Evolutionary conservation across 2,329 filamentous ascomycete species (phyloP), one percentile per base, ranked within the genome.

Genomic region (Myotisia sp.): DNA sequence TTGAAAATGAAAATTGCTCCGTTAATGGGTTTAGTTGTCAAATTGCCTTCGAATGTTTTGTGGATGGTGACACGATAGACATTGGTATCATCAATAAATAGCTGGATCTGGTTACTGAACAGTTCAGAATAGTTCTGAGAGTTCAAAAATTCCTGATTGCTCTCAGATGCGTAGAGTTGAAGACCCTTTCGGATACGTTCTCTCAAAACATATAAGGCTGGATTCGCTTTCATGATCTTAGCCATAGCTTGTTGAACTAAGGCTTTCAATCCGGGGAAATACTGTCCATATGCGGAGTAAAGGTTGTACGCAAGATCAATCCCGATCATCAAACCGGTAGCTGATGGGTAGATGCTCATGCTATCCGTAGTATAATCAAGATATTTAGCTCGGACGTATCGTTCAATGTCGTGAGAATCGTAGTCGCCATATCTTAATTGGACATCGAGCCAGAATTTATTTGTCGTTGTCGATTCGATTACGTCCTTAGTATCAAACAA

Each of bases 1-100:
- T 98, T 98, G 73, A 98, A 95, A 54, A 98, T 98, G 67, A 98
- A 98, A 55, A 98, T 95, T 29, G 92, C 90, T 54, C 90, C 90
- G 56, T 98, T 98, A 69, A 98, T 98, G 3, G 90, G 90, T 62
- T 98, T 98, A 2, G 90, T 98, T 0, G 90, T 98, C 72, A 98
- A 67, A 55, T 98, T 98, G 49, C 90, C 90, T 59, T 98, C 90
- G 43, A 98, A 98, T 0, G 90, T 98, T 73, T 98, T 98, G 69
- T 98, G 90, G 43, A 98, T 98, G 0, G 90, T 98, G 41, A 98
- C 90, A 65, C 90, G 86, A 56, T 98, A 98, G 33, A 98, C 92
- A 50, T 98, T 98, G 40, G 90, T 98, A 54, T 98, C 90, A 49
- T 98, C 90, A 44, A 98, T 95, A 64, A 98, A 98, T 30, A 98